phyloP scores from a whole-genome alignment of 2,329 filamentous ascomycete species.

The Zalaria obscura region DNA sequence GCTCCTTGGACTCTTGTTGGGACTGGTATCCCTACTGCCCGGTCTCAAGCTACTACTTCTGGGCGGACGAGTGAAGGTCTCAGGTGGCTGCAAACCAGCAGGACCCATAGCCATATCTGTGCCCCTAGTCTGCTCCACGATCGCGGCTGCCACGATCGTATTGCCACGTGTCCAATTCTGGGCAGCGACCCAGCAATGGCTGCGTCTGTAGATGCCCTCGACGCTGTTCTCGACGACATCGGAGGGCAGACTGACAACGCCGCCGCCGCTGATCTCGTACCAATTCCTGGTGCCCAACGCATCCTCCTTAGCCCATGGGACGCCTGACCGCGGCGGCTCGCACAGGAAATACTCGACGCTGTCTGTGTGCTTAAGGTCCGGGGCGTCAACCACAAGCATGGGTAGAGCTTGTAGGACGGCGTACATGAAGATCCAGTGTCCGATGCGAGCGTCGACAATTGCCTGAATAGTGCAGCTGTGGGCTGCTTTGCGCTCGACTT shows the following conservation, averaged over 20 bases:
- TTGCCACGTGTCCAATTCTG: slow-evolving; percentile 42
- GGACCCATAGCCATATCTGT: no score
- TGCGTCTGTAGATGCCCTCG: slow-evolving; percentile 53
- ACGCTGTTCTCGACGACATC: slow-evolving; percentile 53
- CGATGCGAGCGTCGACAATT: slow-evolving; percentile 55
- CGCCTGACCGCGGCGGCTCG: slow-evolving; percentile 55
- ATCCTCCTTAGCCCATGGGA: slow-evolving; percentile 59
- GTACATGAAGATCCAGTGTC: slow-evolving; percentile 73
- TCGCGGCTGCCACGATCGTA: slow-evolving; percentile 15
- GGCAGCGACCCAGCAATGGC: slow-evolving; percentile 54
- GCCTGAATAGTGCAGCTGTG: slow-evolving; percentile 51
- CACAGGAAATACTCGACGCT: slow-evolving; percentile 74
- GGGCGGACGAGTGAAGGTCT: neutral
- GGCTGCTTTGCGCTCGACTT: slow-evolving; percentile 56
- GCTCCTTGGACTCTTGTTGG: slow-evolving; percentile 7
- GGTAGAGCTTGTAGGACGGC: slow-evolving; percentile 64
- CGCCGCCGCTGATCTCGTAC: slow-evolving; percentile 56
- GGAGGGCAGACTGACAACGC: slow-evolving; percentile 46
- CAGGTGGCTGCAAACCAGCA: slow-evolving; percentile 4
- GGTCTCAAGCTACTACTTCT: neutral
- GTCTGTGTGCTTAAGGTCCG: slow-evolving; percentile 52
- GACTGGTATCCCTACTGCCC: slow-evolving; percentile 5
- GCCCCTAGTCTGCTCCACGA: slow-evolving; percentile 13
- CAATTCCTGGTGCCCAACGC: slow-evolving; percentile 38
- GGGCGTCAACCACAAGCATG: slow-evolving; percentile 63